phyloP scores from a whole-genome alignment of 768 basidiomycete species.

The Kwoniella sp. region DNA sequence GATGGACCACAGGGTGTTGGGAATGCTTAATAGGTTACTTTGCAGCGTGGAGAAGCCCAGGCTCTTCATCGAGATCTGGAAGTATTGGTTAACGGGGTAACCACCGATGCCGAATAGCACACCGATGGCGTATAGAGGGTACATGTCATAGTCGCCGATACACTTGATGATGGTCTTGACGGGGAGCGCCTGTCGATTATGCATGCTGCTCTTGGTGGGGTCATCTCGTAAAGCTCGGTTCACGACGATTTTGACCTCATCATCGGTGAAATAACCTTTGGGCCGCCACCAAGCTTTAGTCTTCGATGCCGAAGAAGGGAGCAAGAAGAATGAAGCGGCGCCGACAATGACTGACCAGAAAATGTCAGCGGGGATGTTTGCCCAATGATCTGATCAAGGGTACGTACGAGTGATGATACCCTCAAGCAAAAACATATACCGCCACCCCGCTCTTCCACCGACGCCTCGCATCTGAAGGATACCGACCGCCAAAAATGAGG shows the following conservation, averaged over 20 bases:
- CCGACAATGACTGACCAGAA: constrained; percentile 43
- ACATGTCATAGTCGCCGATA: constrained; percentile 51
- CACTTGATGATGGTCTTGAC: constrained; percentile 39
- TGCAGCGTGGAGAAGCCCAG: constrained; percentile 53
- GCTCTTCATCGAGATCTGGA: constrained; percentile 46
- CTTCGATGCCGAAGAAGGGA: constrained; percentile 44
- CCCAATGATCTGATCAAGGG: not conserved
- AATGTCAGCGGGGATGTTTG: not conserved
- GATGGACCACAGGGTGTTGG: constrained; percentile 45
- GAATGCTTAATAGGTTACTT: constrained; percentile 53
- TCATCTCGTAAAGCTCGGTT: constrained; percentile 44
- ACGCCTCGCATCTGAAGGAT: constrained; percentile 64
- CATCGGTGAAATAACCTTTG: constrained; percentile 55
- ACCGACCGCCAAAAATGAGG: constrained; percentile 69
- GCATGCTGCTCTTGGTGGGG: constrained; percentile 34
- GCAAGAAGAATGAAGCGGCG: constrained; percentile 54
- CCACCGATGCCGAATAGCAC: constrained; percentile 50
- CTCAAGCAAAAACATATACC: constrained; percentile 65
- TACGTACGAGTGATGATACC: constrained; percentile 33
- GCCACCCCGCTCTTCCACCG: constrained; percentile 59
- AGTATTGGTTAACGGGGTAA: constrained; percentile 45
- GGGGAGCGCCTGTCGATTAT: constrained; percentile 52
- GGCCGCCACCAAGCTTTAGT: constrained; percentile 48
- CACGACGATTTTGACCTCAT: constrained; percentile 54
- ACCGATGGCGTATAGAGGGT: constrained; percentile 54